phyloP scores from a whole-genome alignment of 805 yeast genomes.

The Wickerhamomyces mucosus region DNA sequence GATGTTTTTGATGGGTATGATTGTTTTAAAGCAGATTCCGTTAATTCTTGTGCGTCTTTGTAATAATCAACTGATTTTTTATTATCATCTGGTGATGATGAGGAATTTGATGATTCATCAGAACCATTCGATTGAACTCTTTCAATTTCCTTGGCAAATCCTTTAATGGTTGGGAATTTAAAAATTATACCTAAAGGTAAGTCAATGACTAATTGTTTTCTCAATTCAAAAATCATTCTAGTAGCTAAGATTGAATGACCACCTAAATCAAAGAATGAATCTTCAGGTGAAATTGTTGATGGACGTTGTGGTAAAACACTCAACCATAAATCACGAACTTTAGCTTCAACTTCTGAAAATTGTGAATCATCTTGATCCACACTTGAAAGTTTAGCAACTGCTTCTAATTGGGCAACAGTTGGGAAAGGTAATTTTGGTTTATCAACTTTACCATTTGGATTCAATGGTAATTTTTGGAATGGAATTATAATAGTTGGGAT shows the following conservation, averaged over 20 bases:
- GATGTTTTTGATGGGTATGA: constrained; percentile 36
- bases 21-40: constrained; percentile 29
- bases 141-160: constrained; percentile 68
- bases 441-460: constrained; percentile 97
- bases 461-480: constrained; percentile 74
- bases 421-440: constrained; percentile 97
- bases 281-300: constrained; percentile 62
- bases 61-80: constrained; percentile 39
- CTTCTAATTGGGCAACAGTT: constrained; percentile 71
- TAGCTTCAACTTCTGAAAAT: constrained; percentile 55
- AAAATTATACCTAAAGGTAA: constrained; percentile 86
- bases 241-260: constrained; percentile 98
- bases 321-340: constrained; percentile 78
- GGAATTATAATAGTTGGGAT: constrained; percentile 91
- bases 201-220: constrained; percentile 69
- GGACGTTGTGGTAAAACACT: constrained; percentile 80
- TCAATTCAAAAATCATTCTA: constrained; percentile 86
- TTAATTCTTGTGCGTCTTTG: constrained; percentile 59
- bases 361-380: constrained; percentile 36
- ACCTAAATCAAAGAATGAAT: constrained; percentile 93
- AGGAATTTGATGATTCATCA: constrained; percentile 24
- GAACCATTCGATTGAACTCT: constrained; percentile 40
- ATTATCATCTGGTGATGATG: constrained; percentile 20
- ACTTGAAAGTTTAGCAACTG: constrained; percentile 49
- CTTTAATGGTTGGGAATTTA: constrained; percentile 76